These are phyloP conservation scores for Dryadomyces quercus-mongolicae DNA, from an alignment of 2,329 filamentous ascomycete genomes.

Conservation along the genomic window DNA sequence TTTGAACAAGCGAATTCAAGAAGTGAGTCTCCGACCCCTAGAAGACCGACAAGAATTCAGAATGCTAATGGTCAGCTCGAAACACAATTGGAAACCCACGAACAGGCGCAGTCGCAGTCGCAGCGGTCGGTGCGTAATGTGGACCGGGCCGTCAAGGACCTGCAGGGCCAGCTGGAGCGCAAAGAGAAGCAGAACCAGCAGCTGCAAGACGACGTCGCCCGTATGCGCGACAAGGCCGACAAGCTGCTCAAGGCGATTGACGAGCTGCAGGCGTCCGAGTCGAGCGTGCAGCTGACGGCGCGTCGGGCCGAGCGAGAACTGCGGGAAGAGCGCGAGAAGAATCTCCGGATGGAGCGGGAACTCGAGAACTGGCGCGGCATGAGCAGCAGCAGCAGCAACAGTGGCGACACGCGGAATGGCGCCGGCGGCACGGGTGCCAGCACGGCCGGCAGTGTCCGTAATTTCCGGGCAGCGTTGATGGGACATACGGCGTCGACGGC, in stretches of 20 bases:
- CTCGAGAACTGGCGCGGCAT: conserved; percentile 64
- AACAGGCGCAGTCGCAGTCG: conserved; percentile 65
- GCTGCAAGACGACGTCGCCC: conserved; percentile 69
- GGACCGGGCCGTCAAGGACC: conserved; percentile 85
- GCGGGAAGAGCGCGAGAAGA: conserved; percentile 76
- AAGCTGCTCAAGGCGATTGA: conserved; percentile 85
- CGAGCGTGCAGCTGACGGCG: conserved; percentile 64
- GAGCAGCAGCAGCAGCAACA: conserved; percentile 19
- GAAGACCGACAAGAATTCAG: no score
- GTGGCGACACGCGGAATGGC: conserved; percentile 9
- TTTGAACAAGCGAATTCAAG: conserved; percentile 85
- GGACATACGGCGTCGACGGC: conserved; percentile 10
- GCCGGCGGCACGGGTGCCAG: conserved; percentile 14
- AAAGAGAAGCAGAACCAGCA: conserved; percentile 79
- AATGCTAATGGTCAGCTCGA: no score
- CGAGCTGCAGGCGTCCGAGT: conserved; percentile 82
- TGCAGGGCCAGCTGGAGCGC: conserved; percentile 84
- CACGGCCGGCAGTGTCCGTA: conserved; percentile 21
- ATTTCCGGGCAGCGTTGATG: conserved; percentile 12
- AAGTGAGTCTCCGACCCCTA: no score
- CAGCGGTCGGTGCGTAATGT: conserved; percentile 84
- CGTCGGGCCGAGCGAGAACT: conserved; percentile 84
- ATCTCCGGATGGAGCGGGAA: conserved; percentile 72
- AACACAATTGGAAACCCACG: conserved; percentile 70
- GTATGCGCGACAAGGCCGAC: conserved; percentile 82